phyloP scores from a whole-genome alignment of 176 grass and related monocot species.

The Aechmea fasciata region DNA sequence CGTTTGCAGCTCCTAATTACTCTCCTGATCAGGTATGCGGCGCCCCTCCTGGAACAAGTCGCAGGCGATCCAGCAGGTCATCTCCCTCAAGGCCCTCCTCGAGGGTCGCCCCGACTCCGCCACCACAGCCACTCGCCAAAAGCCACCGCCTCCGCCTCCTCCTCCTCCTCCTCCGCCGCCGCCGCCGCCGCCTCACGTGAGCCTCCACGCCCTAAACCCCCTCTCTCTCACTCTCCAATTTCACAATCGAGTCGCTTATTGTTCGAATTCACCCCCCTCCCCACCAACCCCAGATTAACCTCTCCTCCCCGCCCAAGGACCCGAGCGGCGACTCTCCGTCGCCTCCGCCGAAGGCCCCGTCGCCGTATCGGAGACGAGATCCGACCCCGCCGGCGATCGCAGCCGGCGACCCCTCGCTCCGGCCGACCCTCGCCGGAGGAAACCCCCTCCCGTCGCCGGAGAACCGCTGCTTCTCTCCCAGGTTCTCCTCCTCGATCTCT shows the following conservation, averaged over 20 bases:
- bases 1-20: neutral
- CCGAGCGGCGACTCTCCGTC: neutral
- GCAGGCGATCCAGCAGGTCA: conserved; percentile 47
- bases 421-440: neutral
- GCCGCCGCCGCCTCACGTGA: conserved; percentile 19
- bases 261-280: neutral
- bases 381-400: conserved; percentile 1
- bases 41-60: conserved; percentile 54
- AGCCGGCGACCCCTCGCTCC: neutral
- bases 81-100: conserved; percentile 38
- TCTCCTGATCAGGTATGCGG: conserved; percentile 29
- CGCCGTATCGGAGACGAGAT: conserved; percentile 37
- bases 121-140: conserved; percentile 9
- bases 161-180: conserved; percentile 1
- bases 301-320: conserved; percentile 8
- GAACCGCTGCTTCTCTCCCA: conserved; percentile 17
- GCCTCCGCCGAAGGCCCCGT: conserved; percentile 4
- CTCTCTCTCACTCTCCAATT: too few species aligned
- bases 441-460: conserved; percentile 18
- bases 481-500: conserved; percentile 3
- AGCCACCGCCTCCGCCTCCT: conserved; percentile 2
- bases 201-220: too few species aligned
- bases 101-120: conserved; percentile 27
- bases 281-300: neutral
- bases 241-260: too few species aligned